Evolutionary conservation across 257 asterid species (phyloP).

Genomic region (Penstemon barbatus): DNA sequence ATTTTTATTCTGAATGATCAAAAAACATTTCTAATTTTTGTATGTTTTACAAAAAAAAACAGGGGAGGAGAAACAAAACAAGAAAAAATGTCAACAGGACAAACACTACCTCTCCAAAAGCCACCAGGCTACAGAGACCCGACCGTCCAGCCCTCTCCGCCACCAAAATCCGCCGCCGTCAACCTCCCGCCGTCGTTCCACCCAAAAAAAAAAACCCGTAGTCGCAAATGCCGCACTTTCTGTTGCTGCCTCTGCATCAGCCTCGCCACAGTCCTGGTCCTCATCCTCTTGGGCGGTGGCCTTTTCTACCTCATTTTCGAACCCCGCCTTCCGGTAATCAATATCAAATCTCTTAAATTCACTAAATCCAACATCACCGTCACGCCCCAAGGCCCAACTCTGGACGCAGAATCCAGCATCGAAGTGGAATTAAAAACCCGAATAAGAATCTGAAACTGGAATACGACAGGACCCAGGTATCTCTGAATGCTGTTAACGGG

Average conservation of each 20-base stretch:
- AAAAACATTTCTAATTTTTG: background rate
- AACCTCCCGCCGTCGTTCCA: slow-evolving; percentile 41
- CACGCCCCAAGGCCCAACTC: slow-evolving; percentile 26
- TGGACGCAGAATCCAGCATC: slow-evolving; percentile 32
- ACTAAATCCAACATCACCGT: slow-evolving; percentile 29
- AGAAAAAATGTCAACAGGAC: slow-evolving; percentile 31
- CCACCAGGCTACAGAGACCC: slow-evolving; percentile 65
- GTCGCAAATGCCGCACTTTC: slow-evolving; percentile 30
- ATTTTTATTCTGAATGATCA: too few species aligned
- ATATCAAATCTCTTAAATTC: slow-evolving; percentile 36
- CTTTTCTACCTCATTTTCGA: slow-evolving; percentile 42
- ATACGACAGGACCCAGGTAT: slow-evolving; percentile 32
- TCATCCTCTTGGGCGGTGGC: slow-evolving; percentile 26
- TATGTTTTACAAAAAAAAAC: slow-evolving; percentile 10
- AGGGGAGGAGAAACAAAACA: background rate
- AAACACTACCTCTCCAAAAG: slow-evolving; percentile 39
- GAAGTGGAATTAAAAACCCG: slow-evolving; percentile 37
- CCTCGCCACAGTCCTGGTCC: slow-evolving; percentile 16
- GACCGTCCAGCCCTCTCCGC: slow-evolving; percentile 24
- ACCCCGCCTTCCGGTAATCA: slow-evolving; percentile 50
- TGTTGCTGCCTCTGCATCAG: slow-evolving; percentile 37
- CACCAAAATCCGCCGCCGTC: slow-evolving; percentile 24
- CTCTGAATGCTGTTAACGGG: slow-evolving; percentile 21
- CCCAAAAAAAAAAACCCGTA: slow-evolving; percentile 16
- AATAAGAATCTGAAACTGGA: slow-evolving; percentile 36